Evolutionary conservation across 495 filamentous ascomycete genomes (phyloP).

Genomic region (Penicillium fimorum): DNA sequence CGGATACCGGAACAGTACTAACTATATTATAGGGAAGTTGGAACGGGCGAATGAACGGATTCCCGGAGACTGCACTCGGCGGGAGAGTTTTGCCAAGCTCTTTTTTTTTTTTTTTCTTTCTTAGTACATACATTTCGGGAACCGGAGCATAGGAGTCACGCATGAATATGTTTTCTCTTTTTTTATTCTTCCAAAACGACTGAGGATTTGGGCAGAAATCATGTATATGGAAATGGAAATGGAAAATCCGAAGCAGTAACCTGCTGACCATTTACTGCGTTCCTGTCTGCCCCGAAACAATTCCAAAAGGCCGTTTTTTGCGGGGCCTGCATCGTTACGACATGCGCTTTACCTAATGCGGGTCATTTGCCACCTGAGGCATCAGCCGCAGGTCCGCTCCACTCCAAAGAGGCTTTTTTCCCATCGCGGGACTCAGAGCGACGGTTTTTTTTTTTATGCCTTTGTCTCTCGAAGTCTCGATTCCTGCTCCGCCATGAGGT

Average conservation of each 20-base stretch:
- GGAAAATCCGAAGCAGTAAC: conserved; percentile 9
- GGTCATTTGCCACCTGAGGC: conserved; percentile 25
- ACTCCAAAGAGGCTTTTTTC: conserved; percentile 40
- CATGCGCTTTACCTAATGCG: conserved; percentile 36
- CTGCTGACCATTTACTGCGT: conserved; percentile 12
- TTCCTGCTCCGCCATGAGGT: conserved; percentile 38
- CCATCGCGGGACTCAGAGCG: conserved; percentile 37
- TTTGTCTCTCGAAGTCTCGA: conserved; percentile 24
- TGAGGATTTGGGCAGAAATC: background rate
- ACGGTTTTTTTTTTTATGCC: conserved; percentile 27
- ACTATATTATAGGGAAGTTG: conserved; percentile 56
- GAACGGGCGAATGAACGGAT: conserved; percentile 68
- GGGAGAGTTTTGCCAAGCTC: conserved; percentile 13
- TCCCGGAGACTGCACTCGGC: conserved; percentile 3
- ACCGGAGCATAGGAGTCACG: conserved; percentile 46
- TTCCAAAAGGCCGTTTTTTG: conserved; percentile 12
- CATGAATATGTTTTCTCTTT: conserved; percentile 50
- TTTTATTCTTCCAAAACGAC: conserved; percentile 14
- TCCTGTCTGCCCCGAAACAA: conserved; percentile 8
- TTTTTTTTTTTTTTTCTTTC: conserved; percentile 11
- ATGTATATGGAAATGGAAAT: conserved; percentile 18
- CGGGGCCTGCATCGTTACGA: conserved; percentile 16
- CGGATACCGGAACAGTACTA: conserved; percentile 19
- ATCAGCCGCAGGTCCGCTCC: conserved; percentile 19
- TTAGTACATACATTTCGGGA: conserved; percentile 32